These are phyloP conservation scores for Fonsecaea pugnacius DNA, from an alignment of 2,329 filamentous ascomycete species.

Conservation along the genomic window DNA sequence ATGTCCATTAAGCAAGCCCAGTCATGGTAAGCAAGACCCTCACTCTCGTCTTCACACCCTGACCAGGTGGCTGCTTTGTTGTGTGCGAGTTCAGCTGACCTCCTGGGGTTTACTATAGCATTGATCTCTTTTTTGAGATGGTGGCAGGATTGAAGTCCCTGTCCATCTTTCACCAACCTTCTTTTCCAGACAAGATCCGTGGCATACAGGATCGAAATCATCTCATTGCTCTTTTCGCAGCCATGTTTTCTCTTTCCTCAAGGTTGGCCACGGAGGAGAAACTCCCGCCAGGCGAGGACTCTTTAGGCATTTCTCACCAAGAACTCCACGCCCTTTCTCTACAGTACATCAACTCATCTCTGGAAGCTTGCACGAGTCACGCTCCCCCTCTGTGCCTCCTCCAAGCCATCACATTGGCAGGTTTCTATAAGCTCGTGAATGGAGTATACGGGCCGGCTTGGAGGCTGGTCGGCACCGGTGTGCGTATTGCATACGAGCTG, in stretches of 20 bases:
- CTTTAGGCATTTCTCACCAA: conserved; percentile 4
- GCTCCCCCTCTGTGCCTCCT: conserved; percentile 44
- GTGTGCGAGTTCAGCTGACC: background rate
- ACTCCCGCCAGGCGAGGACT: background rate
- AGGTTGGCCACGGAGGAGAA: conserved; percentile 32
- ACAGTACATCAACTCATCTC: conserved; percentile 36
- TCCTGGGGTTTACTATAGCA: conserved; percentile 35
- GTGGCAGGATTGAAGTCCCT: conserved; percentile 35
- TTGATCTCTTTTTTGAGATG: conserved; percentile 37
- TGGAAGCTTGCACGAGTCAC: conserved; percentile 42
- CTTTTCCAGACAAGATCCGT: conserved; percentile 38
- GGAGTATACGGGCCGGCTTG: conserved; percentile 45
- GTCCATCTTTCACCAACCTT: conserved; percentile 42
- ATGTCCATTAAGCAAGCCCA: conserved; percentile 19
- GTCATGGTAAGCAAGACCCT: conserved; percentile 7
- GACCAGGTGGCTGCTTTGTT: conserved; percentile 4
- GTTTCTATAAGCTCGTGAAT: conserved; percentile 43
- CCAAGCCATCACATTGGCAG: conserved; percentile 43
- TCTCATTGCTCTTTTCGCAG: conserved; percentile 39
- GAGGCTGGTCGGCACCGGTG: conserved; percentile 39
- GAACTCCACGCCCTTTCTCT: conserved; percentile 13
- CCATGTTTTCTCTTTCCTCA: conserved; percentile 41
- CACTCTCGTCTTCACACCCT: background rate
- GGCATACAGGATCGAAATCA: conserved; percentile 33
- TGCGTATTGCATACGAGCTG: conserved; percentile 42